Evolutionary conservation across 176 grass and related monocot genomes (phyloP), one percentile per base, ranked within the genome.

Genomic region (Ampelocalamus luodianensis): DNA sequence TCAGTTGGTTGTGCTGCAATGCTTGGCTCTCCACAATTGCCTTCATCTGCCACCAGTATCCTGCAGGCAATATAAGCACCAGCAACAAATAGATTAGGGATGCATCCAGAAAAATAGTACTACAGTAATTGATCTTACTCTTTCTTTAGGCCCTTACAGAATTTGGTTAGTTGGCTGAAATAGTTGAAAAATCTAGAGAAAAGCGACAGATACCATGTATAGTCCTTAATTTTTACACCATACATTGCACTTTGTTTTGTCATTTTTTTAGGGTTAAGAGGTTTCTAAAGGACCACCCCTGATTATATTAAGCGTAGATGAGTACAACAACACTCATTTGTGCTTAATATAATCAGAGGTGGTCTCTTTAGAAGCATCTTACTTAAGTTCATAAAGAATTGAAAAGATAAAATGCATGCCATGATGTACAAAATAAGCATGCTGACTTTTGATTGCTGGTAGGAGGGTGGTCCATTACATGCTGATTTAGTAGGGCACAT

Each of bases 11-110:
- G 86, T 59, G 89, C 78, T 68, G 84, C 77, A 59, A 81, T 81
- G 81, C 88, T 90, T 69, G 86, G 76, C 43, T 92, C 84, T 32
- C 85, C 81, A 81, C 75, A 92, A 43, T 87, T 89, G 50, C 86
- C 84, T 70, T 91, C 90, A 79, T 91, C 88, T 75, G 72, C n/a
- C 65, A 89, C 80, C 54, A 89, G 78, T 65, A 84, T 82, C 84
- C 95, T 93, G 82, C 46, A 80, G 51, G 75, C 51, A 88, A 87
- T 24, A 49, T 34, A 82, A 0, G 39, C 40, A 23, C 6, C 65
- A 85, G 22, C 43, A 85, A 77, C 40, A 66, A 76, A 70, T 62
- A 43, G 13, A 82, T 83, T 37, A 75, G 63, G 22, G 74, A 55
- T 77, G 67, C 11, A 75, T 84, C 29, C 71, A 77, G 20, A 65